Percentiles rank a stretch among this genome's conserved stretches.
Evolutionary conservation across 257 asterid species (phyloP).

Genomic region (Solanum raphanifolium): DNA sequence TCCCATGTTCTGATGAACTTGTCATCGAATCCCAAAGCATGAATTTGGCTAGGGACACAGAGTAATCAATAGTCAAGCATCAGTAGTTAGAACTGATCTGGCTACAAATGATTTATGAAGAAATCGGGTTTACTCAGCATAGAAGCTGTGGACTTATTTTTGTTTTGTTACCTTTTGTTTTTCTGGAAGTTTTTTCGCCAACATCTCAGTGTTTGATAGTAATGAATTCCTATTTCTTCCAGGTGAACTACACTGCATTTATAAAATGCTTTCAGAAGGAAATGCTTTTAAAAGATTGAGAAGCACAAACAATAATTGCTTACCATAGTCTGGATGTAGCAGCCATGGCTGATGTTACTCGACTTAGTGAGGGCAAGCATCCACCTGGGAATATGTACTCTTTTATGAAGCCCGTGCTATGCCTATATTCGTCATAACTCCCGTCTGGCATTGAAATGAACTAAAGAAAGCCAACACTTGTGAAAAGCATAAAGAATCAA

Average conservation of each 20-base stretch:
- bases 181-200: not conserved
- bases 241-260: not conserved
- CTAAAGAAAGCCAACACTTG: not conserved
- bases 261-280: not conserved
- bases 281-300: not conserved
- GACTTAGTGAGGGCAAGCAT: not conserved
- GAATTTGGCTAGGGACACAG: not conserved
- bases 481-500: not conserved
- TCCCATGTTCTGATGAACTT: not conserved
- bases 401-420: not conserved
- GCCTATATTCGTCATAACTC: not conserved
- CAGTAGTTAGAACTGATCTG: not conserved
- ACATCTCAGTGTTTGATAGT: not conserved
- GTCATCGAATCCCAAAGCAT: not conserved
- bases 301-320: not conserved
- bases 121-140: not conserved
- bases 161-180: not conserved
- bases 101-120: not conserved
- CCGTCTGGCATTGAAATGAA: not conserved
- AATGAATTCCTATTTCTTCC: not conserved
- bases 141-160: not conserved
- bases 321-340: not conserved
- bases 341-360: not conserved
- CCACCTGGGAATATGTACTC: not conserved
- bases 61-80: too few relatives aligned